Base-by-base conservation (phyloP, 1,139 yeast species). In the Debaryomycetaceae sp. region DNA sequence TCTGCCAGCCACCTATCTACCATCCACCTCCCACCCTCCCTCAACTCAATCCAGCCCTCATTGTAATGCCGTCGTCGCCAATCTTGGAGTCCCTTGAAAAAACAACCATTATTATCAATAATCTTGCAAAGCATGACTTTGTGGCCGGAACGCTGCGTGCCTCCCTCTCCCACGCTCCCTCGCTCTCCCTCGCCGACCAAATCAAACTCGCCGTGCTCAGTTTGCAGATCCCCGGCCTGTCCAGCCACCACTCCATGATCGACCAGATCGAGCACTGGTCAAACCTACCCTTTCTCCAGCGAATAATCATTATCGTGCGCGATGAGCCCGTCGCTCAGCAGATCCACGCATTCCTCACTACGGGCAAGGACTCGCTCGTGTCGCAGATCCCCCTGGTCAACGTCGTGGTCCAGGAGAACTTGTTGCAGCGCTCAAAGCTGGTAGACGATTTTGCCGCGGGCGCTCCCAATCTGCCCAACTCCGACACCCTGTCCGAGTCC, bases 231-330 rank as follows among this genome's bases (percentile, higher is more conserved):
- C n/a, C n/a, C n/a, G n/a, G n/a, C n/a, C 25, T 33, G 1, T 5
- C 26, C 10, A 11, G 13, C 13, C 11, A 11, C 13, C 12, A 10
- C 37, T 28, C 34, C 14, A 50, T 36, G 26, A 31, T 55, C 19
- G 46, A 49, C 26, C 41, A 53, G 25, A 57, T 68, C 22, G 47
- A 52, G 25, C 53, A 62, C 35, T 68, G 73, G 73, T 56, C 68
- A 8, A 62, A 55, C 29, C 41, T 68, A 23, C 60, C 71, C 8
- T 62, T 61, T 31, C 47, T 67, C 30, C 51, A 47, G 28, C 44
- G 74, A 20, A 48, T 63, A 11, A 61, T 68, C 14, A 51, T 67
- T 21, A 61, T 65, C 4, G 45, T 67, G 34, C 46, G 49, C 32
- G 49, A 52, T 14, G 65, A 56, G 24, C 30, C 30, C 1, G 44